phyloP scores from a whole-genome alignment of 225 moss, liverwort and hornwort species.

The Neckera pumila region DNA sequence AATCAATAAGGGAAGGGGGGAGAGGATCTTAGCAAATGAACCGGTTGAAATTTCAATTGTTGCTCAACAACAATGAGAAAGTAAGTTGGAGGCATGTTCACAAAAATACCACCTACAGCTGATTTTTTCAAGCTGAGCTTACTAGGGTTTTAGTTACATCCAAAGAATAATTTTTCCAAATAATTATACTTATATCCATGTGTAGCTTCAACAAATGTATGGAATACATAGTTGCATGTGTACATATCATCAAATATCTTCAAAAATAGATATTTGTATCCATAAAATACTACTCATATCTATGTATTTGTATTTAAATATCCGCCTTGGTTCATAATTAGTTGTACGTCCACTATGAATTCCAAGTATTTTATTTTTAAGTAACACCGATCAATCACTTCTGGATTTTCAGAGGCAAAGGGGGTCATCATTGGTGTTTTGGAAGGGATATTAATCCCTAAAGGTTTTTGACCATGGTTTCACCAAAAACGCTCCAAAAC shows the following conservation, averaged over 20 bases:
- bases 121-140: background rate
- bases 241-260: background rate
- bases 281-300: background rate
- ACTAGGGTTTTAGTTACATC: accelerated
- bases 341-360: too few species aligned
- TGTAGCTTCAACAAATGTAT: background rate
- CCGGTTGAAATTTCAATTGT: accelerated
- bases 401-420: background rate
- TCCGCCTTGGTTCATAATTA: accelerated
- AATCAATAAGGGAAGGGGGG: accelerated
- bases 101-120: background rate
- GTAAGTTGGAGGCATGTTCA: background rate
- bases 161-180: too few species aligned
- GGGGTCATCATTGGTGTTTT: background rate
- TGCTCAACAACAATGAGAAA: background rate
- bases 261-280: background rate
- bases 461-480: too few species aligned
- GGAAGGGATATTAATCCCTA: background rate
- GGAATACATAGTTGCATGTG: background rate
- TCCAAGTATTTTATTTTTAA: background rate
- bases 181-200: background rate
- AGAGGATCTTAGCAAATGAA: background rate
- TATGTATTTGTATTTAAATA: background rate
- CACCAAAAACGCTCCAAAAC: too few species aligned
- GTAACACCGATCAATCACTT: too few species aligned